phyloP scores from a whole-genome alignment of 495 filamentous ascomycete genomes.

The Peziza echinospora region DNA sequence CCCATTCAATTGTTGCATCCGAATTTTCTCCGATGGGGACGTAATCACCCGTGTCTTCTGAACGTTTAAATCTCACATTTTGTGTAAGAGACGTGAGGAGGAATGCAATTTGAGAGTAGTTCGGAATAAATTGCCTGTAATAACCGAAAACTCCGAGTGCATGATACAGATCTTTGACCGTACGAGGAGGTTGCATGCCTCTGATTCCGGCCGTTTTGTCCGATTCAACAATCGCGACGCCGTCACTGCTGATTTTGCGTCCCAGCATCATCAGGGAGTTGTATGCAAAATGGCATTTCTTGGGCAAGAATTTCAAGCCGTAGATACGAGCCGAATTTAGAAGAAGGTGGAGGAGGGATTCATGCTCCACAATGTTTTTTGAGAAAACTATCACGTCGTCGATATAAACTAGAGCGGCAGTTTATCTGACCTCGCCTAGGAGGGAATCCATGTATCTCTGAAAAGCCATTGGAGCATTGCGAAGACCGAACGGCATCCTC shows the following conservation, averaged over 20 bases:
- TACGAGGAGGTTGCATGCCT: not conserved
- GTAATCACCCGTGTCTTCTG: not conserved
- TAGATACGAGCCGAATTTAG: not conserved
- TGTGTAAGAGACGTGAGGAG: not conserved
- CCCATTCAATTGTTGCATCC: not conserved
- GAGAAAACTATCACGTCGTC: not conserved
- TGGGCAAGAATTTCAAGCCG: not conserved
- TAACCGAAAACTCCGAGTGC: constrained; percentile 2
- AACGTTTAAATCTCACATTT: not conserved
- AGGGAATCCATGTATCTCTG: constrained; percentile 3
- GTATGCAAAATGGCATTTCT: not conserved
- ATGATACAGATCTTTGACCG: not conserved
- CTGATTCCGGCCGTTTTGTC: not conserved
- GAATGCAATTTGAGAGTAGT: constrained; percentile 1
- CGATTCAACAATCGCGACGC: not conserved
- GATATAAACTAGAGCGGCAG: constrained; percentile 2
- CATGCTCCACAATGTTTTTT: not conserved
- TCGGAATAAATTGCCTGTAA: constrained; percentile 1
- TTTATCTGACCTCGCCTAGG: not conserved
- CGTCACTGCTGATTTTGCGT: not conserved
- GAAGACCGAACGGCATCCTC: not conserved
- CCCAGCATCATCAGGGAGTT: not conserved
- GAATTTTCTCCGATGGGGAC: not conserved
- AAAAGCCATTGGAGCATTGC: constrained; percentile 1
- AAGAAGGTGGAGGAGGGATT: not conserved